These are phyloP conservation scores for Pseudogymnoascus sp. DNA, from an alignment of 2,329 filamentous ascomycete genomes.

Conservation along the genomic window DNA sequence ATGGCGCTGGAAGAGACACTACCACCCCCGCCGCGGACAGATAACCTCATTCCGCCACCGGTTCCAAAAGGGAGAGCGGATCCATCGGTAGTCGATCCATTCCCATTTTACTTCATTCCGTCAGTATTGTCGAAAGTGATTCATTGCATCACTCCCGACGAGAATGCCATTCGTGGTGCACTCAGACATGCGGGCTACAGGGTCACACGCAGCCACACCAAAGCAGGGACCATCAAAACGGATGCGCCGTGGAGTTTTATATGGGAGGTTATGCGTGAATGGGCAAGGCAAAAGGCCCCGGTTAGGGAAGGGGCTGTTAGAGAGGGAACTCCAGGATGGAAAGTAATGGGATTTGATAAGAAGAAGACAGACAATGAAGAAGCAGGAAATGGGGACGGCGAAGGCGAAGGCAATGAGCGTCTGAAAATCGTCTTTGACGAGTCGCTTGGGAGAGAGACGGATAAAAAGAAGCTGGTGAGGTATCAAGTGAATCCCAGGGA, in stretches of 20 bases:
- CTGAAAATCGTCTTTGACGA: conserved; percentile 69
- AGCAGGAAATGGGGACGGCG: conserved; percentile 22
- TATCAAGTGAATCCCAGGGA: conserved; percentile 87
- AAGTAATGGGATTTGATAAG: conserved; percentile 50
- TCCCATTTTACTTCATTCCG: conserved; percentile 83
- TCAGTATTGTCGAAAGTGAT: conserved; percentile 68
- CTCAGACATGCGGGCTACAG: conserved; percentile 74
- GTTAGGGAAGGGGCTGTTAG: conserved; percentile 68
- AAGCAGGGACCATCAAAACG: conserved; percentile 85
- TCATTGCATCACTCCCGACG: conserved; percentile 73
- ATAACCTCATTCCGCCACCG: conserved; percentile 21
- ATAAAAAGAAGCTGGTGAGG: conserved; percentile 64
- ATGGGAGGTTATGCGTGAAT: conserved; percentile 92
- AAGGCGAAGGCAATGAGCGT: conserved; percentile 26
- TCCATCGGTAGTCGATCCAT: conserved; percentile 60
- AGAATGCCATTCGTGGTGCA: conserved; percentile 74
- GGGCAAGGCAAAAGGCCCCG: conserved; percentile 73
- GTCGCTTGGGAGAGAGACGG: conserved; percentile 62
- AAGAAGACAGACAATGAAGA: conserved; percentile 18
- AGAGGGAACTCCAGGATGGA: conserved; percentile 63
- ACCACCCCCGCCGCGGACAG: conserved; percentile 16
- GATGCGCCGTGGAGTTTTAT: conserved; percentile 84
- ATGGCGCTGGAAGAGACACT: conserved; percentile 72
- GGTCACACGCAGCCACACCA: conserved; percentile 80
- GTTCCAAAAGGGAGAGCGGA: conserved; percentile 37